These are phyloP conservation scores for Talaromyces funiculosus DNA, from an alignment of 2,329 filamentous ascomycete species.

Conservation along the genomic window DNA sequence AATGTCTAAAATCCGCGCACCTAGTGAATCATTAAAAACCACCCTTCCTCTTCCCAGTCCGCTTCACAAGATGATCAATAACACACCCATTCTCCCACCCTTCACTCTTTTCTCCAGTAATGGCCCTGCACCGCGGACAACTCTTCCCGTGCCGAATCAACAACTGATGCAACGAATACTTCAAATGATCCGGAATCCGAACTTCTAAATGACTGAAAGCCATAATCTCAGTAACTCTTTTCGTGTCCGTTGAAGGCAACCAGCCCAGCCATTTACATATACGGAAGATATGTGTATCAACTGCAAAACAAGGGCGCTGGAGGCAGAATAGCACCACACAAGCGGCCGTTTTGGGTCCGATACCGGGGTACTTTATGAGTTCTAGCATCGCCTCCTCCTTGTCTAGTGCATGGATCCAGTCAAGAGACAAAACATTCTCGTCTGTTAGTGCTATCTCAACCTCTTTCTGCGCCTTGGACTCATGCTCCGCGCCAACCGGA, in stretches of 20 bases:
- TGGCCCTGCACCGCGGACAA: constrained; percentile 56
- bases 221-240: constrained; percentile 40
- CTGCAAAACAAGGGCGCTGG: constrained; percentile 58
- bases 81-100: constrained; percentile 61
- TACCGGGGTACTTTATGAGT: constrained; percentile 56
- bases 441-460: constrained; percentile 54
- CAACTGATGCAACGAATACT: constrained; percentile 58
- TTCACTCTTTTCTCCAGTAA: constrained; percentile 55
- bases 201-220: constrained; percentile 58
- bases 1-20: too few species aligned
- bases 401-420: constrained; percentile 53
- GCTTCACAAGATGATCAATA: constrained; percentile 57
- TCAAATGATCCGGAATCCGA: constrained; percentile 55
- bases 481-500: constrained; percentile 39
- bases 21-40: too few species aligned
- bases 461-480: constrained; percentile 47
- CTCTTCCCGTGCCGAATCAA: constrained; percentile 58
- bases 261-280: constrained; percentile 58
- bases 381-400: constrained; percentile 54
- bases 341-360: constrained; percentile 61
- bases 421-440: constrained; percentile 58
- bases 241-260: constrained; percentile 43
- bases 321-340: constrained; percentile 62
- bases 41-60: constrained; percentile 48
- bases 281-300: constrained; percentile 63